phyloP scores from a whole-genome alignment of 306 rosid species.

The Malus sylvestris region DNA sequence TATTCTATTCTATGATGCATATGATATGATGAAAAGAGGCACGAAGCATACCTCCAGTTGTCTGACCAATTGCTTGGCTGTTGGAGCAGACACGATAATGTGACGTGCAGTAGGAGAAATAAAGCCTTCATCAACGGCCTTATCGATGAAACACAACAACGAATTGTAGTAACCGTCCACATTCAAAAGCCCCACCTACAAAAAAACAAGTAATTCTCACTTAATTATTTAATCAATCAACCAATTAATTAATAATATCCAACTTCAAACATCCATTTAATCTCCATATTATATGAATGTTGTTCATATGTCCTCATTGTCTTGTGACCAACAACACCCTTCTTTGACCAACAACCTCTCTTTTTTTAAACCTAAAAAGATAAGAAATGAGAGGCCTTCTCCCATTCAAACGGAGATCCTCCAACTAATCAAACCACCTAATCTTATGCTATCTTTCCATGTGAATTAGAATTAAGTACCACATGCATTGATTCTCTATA shows the following conservation, averaged over 20 bases:
- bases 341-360: constrained; percentile 39
- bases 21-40: neutral
- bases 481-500: constrained; percentile 50
- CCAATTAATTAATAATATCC: constrained; percentile 1
- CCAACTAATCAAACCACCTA: constrained; percentile 20
- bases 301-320: constrained; percentile 1
- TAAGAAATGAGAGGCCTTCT: constrained; percentile 20
- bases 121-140: constrained; percentile 99
- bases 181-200: constrained; percentile 93
- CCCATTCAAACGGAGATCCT: constrained; percentile 64
- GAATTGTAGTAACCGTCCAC: constrained; percentile 97
- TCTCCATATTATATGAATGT: neutral
- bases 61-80: constrained; percentile 74
- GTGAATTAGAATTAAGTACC: constrained; percentile 50
- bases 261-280: neutral
- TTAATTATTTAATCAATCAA: neutral
- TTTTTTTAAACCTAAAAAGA: neutral
- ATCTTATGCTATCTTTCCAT: constrained; percentile 46
- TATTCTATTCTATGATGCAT: neutral
- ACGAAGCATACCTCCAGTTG: constrained; percentile 62
- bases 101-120: constrained; percentile 94
- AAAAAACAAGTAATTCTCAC: constrained; percentile 5
- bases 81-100: constrained; percentile 92
- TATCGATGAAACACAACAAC: constrained; percentile 75
- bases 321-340: constrained; percentile 11